Percentiles rank a stretch among this genome's conserved stretches.
Conservation (phyloP, 208 protist species). For the Acanthamoeba castellanii region DNA sequence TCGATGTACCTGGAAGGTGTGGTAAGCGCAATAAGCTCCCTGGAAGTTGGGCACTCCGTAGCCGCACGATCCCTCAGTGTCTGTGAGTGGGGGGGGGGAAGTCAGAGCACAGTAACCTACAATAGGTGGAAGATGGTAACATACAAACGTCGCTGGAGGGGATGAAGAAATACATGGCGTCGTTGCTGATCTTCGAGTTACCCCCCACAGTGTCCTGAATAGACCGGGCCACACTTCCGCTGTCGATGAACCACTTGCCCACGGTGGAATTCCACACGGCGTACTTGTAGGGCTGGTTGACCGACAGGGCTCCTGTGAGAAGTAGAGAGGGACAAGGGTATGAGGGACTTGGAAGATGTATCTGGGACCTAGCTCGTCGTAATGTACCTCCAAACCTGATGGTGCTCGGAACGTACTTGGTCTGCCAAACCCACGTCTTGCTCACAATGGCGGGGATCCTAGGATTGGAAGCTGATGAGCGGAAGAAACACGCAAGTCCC, state of each 20-base stretch:
- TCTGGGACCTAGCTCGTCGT: no score
- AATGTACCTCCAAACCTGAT: not conserved
- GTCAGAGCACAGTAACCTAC: no score
- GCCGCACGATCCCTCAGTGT: conserved; percentile 14
- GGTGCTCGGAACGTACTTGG: conserved; percentile 7
- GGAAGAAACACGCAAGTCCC: no score
- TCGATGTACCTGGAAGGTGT: conserved; percentile 10
- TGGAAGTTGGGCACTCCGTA: conserved; percentile 49
- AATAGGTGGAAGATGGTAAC: not conserved
- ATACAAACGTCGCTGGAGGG: conserved; percentile 61
- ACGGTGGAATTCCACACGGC: not conserved
- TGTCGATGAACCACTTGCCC: conserved; percentile 18
- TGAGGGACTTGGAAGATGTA: no score
- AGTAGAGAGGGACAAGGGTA: not conserved
- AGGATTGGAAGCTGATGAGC: not conserved
- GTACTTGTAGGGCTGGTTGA: conserved; percentile 33
- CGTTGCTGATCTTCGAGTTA: not conserved
- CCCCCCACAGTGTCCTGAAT: conserved; percentile 10
- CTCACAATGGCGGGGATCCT: not conserved
- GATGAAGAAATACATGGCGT: conserved; percentile 52
- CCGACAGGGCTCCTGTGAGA: not conserved
- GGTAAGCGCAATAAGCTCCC: conserved; percentile 30
- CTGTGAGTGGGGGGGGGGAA: not conserved
- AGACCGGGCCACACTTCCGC: not conserved
- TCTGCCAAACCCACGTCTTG: conserved; percentile 6